phyloP scores from a whole-genome alignment of 805 yeast species.

The Nakazawaea pomicola region DNA sequence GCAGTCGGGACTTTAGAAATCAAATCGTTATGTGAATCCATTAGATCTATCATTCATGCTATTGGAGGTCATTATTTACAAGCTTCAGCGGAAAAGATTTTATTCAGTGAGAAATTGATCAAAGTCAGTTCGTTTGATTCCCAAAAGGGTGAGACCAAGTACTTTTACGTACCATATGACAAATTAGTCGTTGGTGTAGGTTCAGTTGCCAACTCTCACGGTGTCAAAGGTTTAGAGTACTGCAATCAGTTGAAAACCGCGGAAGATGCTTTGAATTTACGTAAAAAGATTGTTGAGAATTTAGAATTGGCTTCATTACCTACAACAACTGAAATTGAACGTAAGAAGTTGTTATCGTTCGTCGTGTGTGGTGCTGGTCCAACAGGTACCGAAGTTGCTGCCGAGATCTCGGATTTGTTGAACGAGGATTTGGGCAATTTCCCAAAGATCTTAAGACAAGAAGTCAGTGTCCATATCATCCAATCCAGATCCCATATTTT shows the following conservation, averaged over 20 bases:
- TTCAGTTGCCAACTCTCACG: slow-evolving; percentile 63
- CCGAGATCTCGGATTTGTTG: slow-evolving; percentile 61
- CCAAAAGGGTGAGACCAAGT: slow-evolving; percentile 31
- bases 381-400: slow-evolving; percentile 71
- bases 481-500: slow-evolving; percentile 65
- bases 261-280: slow-evolving; percentile 54
- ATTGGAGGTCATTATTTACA: slow-evolving; percentile 59
- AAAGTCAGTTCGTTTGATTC: slow-evolving; percentile 47
- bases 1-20: slow-evolving; percentile 68
- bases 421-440: slow-evolving; percentile 59
- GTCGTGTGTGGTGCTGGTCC: slow-evolving; percentile 77
- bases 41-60: slow-evolving; percentile 47
- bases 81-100: slow-evolving; percentile 56
- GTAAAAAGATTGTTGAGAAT: slow-evolving; percentile 48
- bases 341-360: slow-evolving; percentile 54
- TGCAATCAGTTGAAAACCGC: slow-evolving; percentile 62
- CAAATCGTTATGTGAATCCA: slow-evolving; percentile 59
- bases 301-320: slow-evolving; percentile 63
- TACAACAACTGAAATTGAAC: slow-evolving; percentile 57
- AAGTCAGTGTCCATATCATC: slow-evolving; percentile 61
- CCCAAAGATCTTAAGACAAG: slow-evolving; percentile 58
- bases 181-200: slow-evolving; percentile 67
- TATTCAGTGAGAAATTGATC: slow-evolving; percentile 49
- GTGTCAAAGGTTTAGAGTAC: slow-evolving; percentile 62
- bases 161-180: slow-evolving; percentile 67